Evolutionary conservation across 306 rosid genomes (phyloP).

Genomic region (Lathyrus aphaca): DNA sequence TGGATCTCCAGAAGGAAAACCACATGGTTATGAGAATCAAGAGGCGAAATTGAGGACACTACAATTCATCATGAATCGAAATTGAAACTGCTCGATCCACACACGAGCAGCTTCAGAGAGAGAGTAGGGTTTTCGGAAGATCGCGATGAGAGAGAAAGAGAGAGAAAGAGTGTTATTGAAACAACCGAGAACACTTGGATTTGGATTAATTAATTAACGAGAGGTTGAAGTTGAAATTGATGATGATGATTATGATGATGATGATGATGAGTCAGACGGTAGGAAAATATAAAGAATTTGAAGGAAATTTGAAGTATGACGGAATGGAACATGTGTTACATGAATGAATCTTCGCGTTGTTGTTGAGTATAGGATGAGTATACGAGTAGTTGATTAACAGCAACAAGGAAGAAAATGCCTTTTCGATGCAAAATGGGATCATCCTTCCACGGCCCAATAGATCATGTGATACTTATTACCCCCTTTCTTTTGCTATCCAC

Average conservation of each 20-base stretch:
- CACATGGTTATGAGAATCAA: slow-evolving; percentile 67
- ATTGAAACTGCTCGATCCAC: slow-evolving; percentile 48
- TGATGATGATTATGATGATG: neutral
- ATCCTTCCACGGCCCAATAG: no score
- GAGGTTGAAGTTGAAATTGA: neutral
- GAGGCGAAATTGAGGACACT: slow-evolving; percentile 36
- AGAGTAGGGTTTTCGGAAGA: slow-evolving; percentile 43
- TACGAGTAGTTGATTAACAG: neutral
- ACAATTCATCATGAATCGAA: slow-evolving; percentile 44
- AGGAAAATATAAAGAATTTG: neutral
- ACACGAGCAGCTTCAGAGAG: slow-evolving; percentile 43
- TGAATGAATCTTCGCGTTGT: neutral
- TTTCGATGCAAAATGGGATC: no score
- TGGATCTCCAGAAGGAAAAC: slow-evolving; percentile 80
- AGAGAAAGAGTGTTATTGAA: slow-evolving; percentile 9
- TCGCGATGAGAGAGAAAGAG: slow-evolving; percentile 32
- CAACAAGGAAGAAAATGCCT: no score
- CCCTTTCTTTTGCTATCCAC: no score
- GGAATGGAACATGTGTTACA: neutral
- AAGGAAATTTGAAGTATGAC: slow-evolving; percentile 32
- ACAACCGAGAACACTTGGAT: slow-evolving; percentile 18
- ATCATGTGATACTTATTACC: no score
- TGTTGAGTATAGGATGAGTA: slow-evolving; percentile 11
- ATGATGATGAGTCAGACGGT: neutral
- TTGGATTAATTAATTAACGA: neutral